phyloP scores from a whole-genome alignment of 257 asterid species.

The Schizonepeta tenuifolia region DNA sequence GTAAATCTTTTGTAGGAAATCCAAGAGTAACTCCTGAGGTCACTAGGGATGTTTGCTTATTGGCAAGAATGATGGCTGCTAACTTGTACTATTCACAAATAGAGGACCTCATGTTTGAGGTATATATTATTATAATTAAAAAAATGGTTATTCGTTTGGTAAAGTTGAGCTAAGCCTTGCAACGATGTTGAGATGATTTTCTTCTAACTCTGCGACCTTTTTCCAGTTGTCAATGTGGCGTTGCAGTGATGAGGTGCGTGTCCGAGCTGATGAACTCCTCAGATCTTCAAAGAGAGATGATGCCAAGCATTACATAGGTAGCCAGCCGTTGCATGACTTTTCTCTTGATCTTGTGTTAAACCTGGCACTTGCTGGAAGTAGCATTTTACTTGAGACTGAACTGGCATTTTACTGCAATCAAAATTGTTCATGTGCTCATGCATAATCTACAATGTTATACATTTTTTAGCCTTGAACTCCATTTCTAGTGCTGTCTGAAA shows the following conservation, averaged over 20 bases:
- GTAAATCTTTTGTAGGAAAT: slow-evolving; percentile 44
- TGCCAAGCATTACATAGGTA: slow-evolving; percentile 66
- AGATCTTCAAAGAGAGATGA: slow-evolving; percentile 55
- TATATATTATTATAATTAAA: slow-evolving; percentile 34
- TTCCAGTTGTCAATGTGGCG: slow-evolving; percentile 72
- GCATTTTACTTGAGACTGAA: background rate
- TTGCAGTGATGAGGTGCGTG: slow-evolving; percentile 65
- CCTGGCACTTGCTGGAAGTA: background rate
- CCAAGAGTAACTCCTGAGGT: slow-evolving; percentile 71
- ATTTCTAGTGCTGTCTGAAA: background rate
- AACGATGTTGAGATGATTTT: background rate
- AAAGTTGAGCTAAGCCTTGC: background rate
- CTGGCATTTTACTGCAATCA: background rate
- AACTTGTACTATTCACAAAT: slow-evolving; percentile 84
- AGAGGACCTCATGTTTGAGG: slow-evolving; percentile 99
- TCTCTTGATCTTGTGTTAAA: background rate
- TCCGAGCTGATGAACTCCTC: slow-evolving; percentile 55
- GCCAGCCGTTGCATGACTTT: slow-evolving; percentile 2
- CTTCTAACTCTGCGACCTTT: slow-evolving; percentile 27
- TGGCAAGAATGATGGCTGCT: slow-evolving; percentile 73
- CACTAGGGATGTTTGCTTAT: slow-evolving; percentile 59
- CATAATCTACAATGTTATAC: background rate
- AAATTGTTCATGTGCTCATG: background rate
- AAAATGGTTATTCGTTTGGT: background rate
- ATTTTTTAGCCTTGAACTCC: background rate